Base-by-base conservation (phyloP, 305 asterid species). In the Coffea humblotiana region DNA sequence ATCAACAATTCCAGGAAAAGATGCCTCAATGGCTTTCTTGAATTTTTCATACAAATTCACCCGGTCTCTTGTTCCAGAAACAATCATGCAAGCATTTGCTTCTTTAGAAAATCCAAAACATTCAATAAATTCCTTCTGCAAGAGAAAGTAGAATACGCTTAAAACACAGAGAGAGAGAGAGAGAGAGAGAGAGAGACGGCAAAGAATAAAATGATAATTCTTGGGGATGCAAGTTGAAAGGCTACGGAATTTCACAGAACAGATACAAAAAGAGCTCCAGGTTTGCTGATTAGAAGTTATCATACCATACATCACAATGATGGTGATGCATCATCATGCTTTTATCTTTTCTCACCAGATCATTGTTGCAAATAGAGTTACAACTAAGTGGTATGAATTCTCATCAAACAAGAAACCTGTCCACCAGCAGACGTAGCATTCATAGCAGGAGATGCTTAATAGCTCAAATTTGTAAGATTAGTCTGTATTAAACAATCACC, bases 21-120 rank as follows among this genome's bases (percentile, higher is more conserved):
- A 72, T 35, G 82, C 79, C 82, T 86, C 90, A 9, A 96, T 88
- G 43, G 96, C 97, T 52, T 86, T 91, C 94, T 89, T 84, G 47
- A 96, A 92, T 67, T 92, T 96, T 76, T 94, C 93, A 15, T 96
- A 89, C 83, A 94, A 82, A 85, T 88, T 92, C 79, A 88, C 97
- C 71, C 98, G 82, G 72, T 94, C 98, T 78, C 89, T 93, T 43
- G 98, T 96, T 37, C 99, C 97, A 29, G 99, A 96, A 48, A 96
- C 99, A 8, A 96, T 91, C 29, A 87, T 85, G 83, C 90, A 78
- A 3, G 98, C 99, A 81, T 94, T 96, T 72, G 99, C 90, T 83
- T 86, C 88, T 90, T 91, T 5, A 94, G 90, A 85, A 96, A 94
- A 81, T 92, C 93, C 86, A 94, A 76, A 29, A 96, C 99, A 72